Base-by-base conservation (phyloP, 2,329 filamentous ascomycete species). In the Fusarium anthophilum region DNA sequence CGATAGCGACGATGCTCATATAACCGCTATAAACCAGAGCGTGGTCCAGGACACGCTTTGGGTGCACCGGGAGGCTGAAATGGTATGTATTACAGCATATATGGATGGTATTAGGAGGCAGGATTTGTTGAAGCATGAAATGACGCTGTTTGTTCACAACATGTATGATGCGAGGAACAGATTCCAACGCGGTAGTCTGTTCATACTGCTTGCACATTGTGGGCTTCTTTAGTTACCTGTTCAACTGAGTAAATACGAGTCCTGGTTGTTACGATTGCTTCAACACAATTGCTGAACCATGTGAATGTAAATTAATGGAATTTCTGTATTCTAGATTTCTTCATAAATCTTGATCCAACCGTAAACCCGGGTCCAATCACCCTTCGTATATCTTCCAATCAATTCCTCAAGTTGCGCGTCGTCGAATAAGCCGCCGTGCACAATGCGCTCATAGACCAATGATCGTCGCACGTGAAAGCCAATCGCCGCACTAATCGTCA, bases 21-120 rank as follows among this genome's bases (percentile, higher is more conserved):
- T 73, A 17, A 59, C 73, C 5, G 59, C 39, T 1, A 28, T 65
- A 22, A 66, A 41, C 13, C 67, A 73, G 43, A 48, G 58, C 10
- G 22, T 38, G 6, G 37, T 69, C 10, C 73, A 73, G n/a, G 73
- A 75, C 43, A 15, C 57, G 3, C 12, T 73, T 7, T 75, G 70
- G 73, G 20, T 75, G 3, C 26, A 69, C 17, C 28, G 22, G 6
- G 47, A 39, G 39, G 44, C 57, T 9, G 20, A 50, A 2, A 4
- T 8, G 6, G 57, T 60, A 50, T 26, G 37, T 41, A 38, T 8
- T 26, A 30, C 15, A 20, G 26, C 13, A 8, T 38, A 20, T 4
- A n/a, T n/a, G 20, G 20, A 30, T 15, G 20, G 45, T 22, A 22
- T 28, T 22, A 17, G 14, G 20, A 22, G 18, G 12, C 18, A 5